Base-by-base conservation (phyloP, 2,329 filamentous ascomycete genomes). In the Pseudomassariella vexata region DNA sequence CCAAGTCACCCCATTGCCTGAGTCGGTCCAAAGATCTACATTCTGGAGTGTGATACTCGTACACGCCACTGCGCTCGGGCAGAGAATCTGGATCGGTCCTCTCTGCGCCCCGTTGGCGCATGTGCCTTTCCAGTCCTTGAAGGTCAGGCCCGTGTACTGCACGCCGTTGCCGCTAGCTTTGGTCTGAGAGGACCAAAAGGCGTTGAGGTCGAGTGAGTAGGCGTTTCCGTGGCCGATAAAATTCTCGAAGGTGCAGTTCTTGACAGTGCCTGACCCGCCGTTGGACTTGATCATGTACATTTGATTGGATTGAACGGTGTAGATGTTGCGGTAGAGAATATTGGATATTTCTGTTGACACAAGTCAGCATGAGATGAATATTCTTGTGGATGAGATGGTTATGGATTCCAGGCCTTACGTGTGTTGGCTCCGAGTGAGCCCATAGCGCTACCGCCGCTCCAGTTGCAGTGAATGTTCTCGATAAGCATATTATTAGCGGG, bases 281-380 rank as follows among this genome's bases (percentile, higher is more conserved):
- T 75, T 70, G 31, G 64, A 68, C 52, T 78, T 79, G 58, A 78
- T 66, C 69, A n/a, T n/a, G n/a, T n/a, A n/a, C n/a, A n/a, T n/a
- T n/a, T n/a, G n/a, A n/a, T n/a, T n/a, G n/a, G n/a, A n/a, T n/a
- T n/a, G n/a, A n/a, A n/a, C n/a, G n/a, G n/a, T n/a, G n/a, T n/a
- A n/a, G n/a, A n/a, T n/a, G n/a, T n/a, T n/a, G n/a, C n/a, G n/a
- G n/a, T n/a, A n/a, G n/a, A n/a, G n/a, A n/a, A n/a, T n/a, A n/a
- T n/a, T n/a, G n/a, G n/a, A n/a, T n/a, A n/a, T n/a, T n/a, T n/a
- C n/a, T n/a, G n/a, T n/a, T 28, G 20, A n/a, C 27, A 28, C 9
- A 16, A 16, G 27, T 28, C 27, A 2, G 27, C 27, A 4, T 19
- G 16, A 19, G 14, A 19, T 3, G 14, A 19, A n/a, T 19, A 28